Evolutionary conservation across 768 basidiomycete genomes (phyloP).

Genomic region (Suillus variegatus): DNA sequence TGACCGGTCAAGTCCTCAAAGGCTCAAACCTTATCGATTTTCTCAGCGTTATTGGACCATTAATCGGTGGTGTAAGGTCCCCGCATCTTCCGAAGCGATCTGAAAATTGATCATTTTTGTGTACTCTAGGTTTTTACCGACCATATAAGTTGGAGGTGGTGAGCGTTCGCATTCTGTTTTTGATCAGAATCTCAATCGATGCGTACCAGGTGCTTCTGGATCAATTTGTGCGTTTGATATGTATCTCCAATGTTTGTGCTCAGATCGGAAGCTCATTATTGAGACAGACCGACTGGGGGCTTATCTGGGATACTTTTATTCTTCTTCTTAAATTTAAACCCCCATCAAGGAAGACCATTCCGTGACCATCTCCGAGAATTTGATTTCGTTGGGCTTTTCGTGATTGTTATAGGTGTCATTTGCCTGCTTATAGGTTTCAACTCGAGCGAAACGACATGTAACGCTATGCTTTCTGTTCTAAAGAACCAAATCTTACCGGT

Average conservation of each 20-base stretch:
- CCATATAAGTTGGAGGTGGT: constrained; percentile 43
- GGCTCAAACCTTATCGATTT: neutral
- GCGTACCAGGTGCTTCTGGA: constrained; percentile 34
- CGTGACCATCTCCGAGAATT: constrained; percentile 35
- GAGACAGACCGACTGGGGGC: constrained; percentile 37
- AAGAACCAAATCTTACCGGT: constrained; percentile 7
- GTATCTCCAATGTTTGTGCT: neutral
- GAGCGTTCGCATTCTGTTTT: constrained; percentile 13
- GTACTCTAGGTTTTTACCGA: constrained; percentile 32
- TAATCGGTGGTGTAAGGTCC: constrained; percentile 36
- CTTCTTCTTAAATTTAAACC: constrained; percentile 37
- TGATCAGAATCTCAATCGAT: constrained; percentile 1
- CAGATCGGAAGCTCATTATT: neutral
- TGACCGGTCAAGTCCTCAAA: neutral
- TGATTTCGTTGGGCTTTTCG: constrained; percentile 40
- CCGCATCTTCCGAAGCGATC: neutral
- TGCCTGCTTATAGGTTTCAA: constrained; percentile 43
- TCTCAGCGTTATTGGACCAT: constrained; percentile 42
- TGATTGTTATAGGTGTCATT: constrained; percentile 36
- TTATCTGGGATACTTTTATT: constrained; percentile 32
- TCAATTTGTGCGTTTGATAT: constrained; percentile 32
- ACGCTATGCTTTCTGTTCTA: neutral
- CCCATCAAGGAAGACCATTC: constrained; percentile 31
- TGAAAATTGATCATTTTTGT: neutral
- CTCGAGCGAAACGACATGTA: constrained; percentile 35